Evolutionary conservation across 1,139 yeast species (phyloP), one percentile per base, ranked within the genome.

Genomic region (Blastobotrys serpentis): DNA sequence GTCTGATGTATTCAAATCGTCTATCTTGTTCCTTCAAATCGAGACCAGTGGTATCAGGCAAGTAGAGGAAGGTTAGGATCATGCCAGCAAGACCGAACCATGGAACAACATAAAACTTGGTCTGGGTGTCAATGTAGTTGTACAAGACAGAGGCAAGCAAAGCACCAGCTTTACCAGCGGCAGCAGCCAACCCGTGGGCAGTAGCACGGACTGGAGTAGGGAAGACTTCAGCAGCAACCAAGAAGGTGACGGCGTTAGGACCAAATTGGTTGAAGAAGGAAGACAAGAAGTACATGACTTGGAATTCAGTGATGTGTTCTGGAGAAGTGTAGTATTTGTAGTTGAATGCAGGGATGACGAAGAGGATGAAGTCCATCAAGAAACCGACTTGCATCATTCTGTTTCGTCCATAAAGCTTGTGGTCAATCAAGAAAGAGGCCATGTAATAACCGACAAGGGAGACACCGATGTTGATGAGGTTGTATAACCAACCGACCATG

Each of bases 141-240:
- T 65, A 68, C 33, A 68, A 60, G 54, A 95, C 84, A 73, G 89
- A 94, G 34, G 98, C 98, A 72, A 92, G 80, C 59, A 92, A 87
- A 53, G 98, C 98, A 75, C 98, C 98, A 57, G 86, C 76, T 74
- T 92, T 92, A 78, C 98, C 98, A 46, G 81, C 68, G 48, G 96
- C 98, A 57, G 98, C 98, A 59, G 96, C 87, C 56, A 92, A 74
- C 77, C 98, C 98, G 68, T 92, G 98, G 49, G 98, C 97, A 59
- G 97, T 84, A 40, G 98, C 92, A 81, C 98, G 87, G 75, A 89
- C 88, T 73, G 95, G 81, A 44, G 98, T 92, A 67, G 98, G 98
- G 87, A 78, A 92, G 64, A 83, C 78, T 76, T 92, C 98, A 70
- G 98, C 98, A 44, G 98, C 98, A 62, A 88, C 81, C 63, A 92